phyloP scores from a whole-genome alignment of 2,329 filamentous ascomycete species.

The Apiospora sp. region DNA sequence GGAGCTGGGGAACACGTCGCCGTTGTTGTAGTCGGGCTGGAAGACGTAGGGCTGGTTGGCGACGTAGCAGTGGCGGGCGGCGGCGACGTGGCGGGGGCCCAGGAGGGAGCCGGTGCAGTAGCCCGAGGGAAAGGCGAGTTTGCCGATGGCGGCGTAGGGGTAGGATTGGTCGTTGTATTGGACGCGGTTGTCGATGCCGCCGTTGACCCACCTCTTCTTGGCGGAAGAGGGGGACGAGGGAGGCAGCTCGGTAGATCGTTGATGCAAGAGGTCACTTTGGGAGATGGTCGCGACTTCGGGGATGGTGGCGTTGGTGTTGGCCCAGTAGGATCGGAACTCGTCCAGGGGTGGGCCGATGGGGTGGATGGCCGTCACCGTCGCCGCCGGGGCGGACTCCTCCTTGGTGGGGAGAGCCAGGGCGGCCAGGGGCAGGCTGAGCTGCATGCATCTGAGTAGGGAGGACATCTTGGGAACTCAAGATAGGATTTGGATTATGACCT shows the following conservation, averaged over 20 bases:
- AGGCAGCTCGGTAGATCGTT: not conserved
- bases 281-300: not conserved
- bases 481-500: not conserved
- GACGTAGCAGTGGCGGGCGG: constrained; percentile 39
- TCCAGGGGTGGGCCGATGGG: constrained; percentile 1
- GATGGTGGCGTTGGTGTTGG: not conserved
- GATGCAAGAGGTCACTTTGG: not conserved
- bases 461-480: not conserved
- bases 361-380: not conserved
- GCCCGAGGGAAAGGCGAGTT: constrained; percentile 34
- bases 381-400: not conserved
- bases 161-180: constrained; percentile 31
- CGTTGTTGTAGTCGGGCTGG: constrained; percentile 37
- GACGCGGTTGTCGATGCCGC: constrained; percentile 35
- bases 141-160: constrained; percentile 35
- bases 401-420: not conserved
- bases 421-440: constrained; percentile 1
- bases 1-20: constrained; percentile 31
- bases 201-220: constrained; percentile 33
- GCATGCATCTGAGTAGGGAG: not conserved
- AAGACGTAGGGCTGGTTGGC: constrained; percentile 34
- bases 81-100: constrained; percentile 40
- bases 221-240: not conserved
- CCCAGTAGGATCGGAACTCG: not conserved
- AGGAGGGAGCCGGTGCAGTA: constrained; percentile 39